Evolutionary conservation across 768 basidiomycete genomes (phyloP).

Genomic region (Leccinellum albellum): DNA sequence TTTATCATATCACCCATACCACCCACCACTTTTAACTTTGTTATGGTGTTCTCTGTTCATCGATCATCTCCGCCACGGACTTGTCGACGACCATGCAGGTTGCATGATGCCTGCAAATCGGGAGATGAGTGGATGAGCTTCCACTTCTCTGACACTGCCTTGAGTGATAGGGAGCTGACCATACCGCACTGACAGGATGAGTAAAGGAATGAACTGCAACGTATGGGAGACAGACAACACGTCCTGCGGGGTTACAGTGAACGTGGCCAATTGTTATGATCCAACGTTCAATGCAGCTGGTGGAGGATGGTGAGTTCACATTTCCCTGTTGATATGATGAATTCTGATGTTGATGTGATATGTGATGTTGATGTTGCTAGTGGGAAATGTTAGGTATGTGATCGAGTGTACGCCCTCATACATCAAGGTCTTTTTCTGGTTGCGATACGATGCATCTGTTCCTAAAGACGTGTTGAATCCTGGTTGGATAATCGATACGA

Average conservation of each 20-base stretch:
- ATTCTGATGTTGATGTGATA: background rate
- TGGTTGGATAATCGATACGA: conserved; percentile 14
- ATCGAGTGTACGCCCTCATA: conserved; percentile 30
- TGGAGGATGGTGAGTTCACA: conserved; percentile 33
- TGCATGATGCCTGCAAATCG: conserved; percentile 34
- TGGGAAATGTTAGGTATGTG: conserved; percentile 30
- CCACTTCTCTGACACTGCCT: background rate
- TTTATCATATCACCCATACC: background rate
- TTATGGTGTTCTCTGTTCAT: background rate
- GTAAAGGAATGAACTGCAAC: conserved; percentile 29
- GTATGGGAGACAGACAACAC: conserved; percentile 26
- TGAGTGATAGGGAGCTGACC: background rate
- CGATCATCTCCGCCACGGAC: background rate
- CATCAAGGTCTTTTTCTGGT: conserved; percentile 41
- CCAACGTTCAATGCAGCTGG: conserved; percentile 33
- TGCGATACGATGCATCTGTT: conserved; percentile 25
- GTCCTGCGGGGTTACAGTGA: conserved; percentile 31
- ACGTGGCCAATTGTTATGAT: conserved; percentile 29
- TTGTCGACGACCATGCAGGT: conserved; percentile 7
- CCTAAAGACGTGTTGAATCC: conserved; percentile 33
- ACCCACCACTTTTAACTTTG: background rate
- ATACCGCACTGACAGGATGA: conserved; percentile 9
- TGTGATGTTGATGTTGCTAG: background rate
- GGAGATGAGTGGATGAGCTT: conserved; percentile 29
- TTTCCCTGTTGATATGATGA: background rate